Conservation (phyloP, 225 moss, liverwort and hornwort species). For the Bryum argenteum region DNA sequence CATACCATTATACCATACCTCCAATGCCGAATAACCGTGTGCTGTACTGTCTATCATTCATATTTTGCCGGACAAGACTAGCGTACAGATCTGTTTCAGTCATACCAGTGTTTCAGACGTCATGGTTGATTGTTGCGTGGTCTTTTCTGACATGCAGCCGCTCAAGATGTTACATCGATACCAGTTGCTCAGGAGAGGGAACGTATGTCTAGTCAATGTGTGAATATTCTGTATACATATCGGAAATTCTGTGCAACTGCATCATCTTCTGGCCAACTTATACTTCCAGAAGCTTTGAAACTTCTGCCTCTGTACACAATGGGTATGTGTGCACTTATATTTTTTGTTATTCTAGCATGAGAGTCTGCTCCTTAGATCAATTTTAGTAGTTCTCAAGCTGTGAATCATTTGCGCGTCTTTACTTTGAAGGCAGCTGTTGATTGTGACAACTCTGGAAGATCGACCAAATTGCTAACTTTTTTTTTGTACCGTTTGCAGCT, state of each 20-base stretch:
- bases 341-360: constrained; percentile 16
- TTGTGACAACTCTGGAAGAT: constrained; percentile 1
- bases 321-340: constrained; percentile 54
- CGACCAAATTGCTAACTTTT: constrained; percentile 18
- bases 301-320: constrained; percentile 93
- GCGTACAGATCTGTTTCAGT: not conserved
- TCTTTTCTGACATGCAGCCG: constrained; percentile 55
- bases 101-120: constrained; percentile 1
- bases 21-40: too few relatives aligned
- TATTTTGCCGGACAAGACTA: not conserved
- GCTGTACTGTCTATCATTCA: not conserved
- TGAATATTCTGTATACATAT: constrained; percentile 92
- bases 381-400: not conserved
- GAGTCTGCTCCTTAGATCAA: constrained; percentile 1
- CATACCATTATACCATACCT: too few relatives aligned
- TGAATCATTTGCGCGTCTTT: not conserved
- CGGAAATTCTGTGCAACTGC: constrained; percentile 97
- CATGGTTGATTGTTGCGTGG: constrained; percentile 14
- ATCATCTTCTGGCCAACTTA: constrained; percentile 95
- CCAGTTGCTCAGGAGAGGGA: constrained; percentile 89
- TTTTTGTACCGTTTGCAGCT: constrained; percentile 53
- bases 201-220: constrained; percentile 88
- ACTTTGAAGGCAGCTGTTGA: constrained; percentile 13
- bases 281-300: constrained; percentile 97
- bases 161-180: constrained; percentile 68